Evolutionary conservation across 2,329 filamentous ascomycete genomes (phyloP).

Genomic region (Fusarium scirpi): DNA sequence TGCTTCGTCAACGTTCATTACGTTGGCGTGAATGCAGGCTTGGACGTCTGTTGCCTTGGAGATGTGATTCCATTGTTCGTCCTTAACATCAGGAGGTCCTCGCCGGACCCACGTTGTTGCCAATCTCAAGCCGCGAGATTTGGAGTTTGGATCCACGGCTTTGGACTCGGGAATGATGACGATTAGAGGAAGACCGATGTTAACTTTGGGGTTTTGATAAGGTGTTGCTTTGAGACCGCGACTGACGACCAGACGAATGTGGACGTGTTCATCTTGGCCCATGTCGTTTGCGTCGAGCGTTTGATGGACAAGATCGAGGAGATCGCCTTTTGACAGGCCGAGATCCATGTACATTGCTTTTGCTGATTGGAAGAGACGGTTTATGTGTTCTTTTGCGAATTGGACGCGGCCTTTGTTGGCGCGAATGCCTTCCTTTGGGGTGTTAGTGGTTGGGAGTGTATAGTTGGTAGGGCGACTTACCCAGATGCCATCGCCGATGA

Average conservation of each 20-base stretch:
- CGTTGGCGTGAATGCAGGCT: conserved; percentile 2
- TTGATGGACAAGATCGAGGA: not conserved
- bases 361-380: not conserved
- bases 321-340: not conserved
- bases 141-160: conserved; percentile 10
- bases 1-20: conserved; percentile 8
- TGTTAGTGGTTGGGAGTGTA: not conserved
- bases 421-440: conserved; percentile 2
- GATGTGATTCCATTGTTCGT: conserved; percentile 18
- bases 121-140: not conserved
- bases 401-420: conserved; percentile 16
- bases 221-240: not conserved
- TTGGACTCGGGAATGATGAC: conserved; percentile 19
- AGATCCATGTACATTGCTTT: conserved; percentile 24
- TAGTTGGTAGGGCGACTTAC: too few relatives aligned
- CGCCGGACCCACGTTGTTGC: conserved; percentile 8
- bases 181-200: conserved; percentile 1
- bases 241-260: conserved; percentile 9
- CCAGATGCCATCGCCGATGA: conserved; percentile 16
- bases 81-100: not conserved
- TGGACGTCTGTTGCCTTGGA: conserved; percentile 8
- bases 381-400: conserved; percentile 2
- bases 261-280: conserved; percentile 1
- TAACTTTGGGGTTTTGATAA: not conserved
- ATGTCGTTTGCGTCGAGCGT: conserved; percentile 13